A percentile compares a stretch with the other conserved stretches of the same genome.
Conservation (phyloP, 1,284 basidiomycete genomes). For the Anthracocystis setariae region DNA sequence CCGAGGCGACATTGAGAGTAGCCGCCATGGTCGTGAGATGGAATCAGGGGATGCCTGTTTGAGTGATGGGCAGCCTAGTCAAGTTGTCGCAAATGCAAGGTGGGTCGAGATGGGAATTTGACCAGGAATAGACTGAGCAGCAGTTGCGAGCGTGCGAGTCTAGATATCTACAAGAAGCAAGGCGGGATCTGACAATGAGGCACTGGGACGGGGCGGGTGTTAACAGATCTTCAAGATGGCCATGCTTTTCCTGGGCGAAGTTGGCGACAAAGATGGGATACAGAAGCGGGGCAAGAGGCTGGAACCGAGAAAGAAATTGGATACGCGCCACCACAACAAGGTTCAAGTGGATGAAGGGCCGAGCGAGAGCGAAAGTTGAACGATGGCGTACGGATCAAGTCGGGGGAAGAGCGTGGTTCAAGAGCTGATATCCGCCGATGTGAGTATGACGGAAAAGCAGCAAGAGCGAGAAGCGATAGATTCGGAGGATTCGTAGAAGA, state of each 20-base stretch:
- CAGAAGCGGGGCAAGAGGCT: not conserved
- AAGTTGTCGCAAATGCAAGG: not conserved
- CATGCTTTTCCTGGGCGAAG: slow-evolving; percentile 9
- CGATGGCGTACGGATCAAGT: too few relatives aligned
- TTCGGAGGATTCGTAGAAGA: too few relatives aligned
- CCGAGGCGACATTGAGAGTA: slow-evolving; percentile 29
- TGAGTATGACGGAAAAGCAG: too few relatives aligned
- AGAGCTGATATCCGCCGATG: too few relatives aligned
- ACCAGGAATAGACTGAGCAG: slow-evolving; percentile 14
- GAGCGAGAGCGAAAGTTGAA: too few relatives aligned
- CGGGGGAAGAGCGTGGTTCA: too few relatives aligned
- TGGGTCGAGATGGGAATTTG: not conserved
- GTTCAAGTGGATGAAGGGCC: not conserved
- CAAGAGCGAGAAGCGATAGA: too few relatives aligned
- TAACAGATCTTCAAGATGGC: not conserved
- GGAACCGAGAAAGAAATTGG: too few relatives aligned
- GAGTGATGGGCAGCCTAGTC: not conserved
- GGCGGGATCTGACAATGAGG: not conserved
- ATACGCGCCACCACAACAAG: too few relatives aligned
- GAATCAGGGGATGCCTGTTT: not conserved
- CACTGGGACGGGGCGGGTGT: not conserved
- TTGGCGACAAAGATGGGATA: not conserved
- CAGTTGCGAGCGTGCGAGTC: not conserved
- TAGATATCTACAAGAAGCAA: not conserved
- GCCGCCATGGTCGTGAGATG: slow-evolving; percentile 21